These are phyloP conservation scores for Acanthamoeba triangularis DNA, from an alignment of 208 protist genomes.

Conservation along the genomic window DNA sequence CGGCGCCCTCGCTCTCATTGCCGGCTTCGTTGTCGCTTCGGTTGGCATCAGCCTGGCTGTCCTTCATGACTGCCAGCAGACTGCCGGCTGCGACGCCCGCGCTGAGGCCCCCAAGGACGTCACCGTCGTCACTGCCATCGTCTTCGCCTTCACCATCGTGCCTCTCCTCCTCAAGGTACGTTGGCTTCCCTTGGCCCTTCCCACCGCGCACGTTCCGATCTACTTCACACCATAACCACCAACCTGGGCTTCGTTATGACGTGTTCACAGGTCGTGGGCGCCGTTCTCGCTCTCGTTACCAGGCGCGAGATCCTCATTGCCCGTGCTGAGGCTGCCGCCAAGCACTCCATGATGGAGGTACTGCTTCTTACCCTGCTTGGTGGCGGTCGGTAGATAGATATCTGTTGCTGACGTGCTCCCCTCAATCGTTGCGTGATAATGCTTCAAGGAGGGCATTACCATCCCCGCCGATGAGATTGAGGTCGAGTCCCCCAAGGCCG, in stretches of 20 bases:
- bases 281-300: conserved; percentile 39
- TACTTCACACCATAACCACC: neutral
- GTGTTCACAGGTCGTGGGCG: conserved; percentile 44
- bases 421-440: neutral
- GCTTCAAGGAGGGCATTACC: conserved; percentile 44
- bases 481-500: neutral
- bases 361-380: too few relatives aligned
- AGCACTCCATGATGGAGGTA: conserved; percentile 40
- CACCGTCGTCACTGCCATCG: neutral
- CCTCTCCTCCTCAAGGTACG: conserved; percentile 48
- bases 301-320: conserved; percentile 64
- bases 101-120: conserved; percentile 71
- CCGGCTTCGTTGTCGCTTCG: conserved; percentile 25
- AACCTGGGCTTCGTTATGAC: neutral
- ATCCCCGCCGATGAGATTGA: conserved; percentile 24
- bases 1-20: conserved; percentile 57
- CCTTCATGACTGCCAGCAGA: conserved; percentile 27
- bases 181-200: neutral
- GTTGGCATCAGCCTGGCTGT: conserved; percentile 57
- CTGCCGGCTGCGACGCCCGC: conserved; percentile 11
- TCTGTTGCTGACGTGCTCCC: neutral
- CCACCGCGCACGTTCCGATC: neutral
- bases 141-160: conserved; percentile 54
- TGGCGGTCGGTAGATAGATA: too few relatives aligned
- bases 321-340: neutral